phyloP scores from a whole-genome alignment of 768 basidiomycete species.

The Tephrocybe sp. region DNA sequence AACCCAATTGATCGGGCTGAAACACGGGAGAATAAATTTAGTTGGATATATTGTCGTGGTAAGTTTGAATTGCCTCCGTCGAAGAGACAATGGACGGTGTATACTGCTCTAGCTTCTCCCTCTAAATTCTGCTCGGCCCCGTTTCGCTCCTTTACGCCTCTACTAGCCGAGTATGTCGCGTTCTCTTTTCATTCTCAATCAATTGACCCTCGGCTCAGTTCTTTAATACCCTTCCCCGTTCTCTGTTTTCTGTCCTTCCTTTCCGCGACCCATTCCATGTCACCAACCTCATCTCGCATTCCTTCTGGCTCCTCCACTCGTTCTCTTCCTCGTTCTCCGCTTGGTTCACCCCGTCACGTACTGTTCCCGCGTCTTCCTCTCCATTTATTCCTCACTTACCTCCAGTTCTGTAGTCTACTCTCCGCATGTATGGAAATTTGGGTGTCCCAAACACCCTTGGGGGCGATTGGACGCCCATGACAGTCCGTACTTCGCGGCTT shows the following conservation, averaged over 20 bases:
- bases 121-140: no score
- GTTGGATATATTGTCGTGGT: conserved; percentile 22
- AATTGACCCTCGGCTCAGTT: conserved; percentile 23
- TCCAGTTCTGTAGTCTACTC: conserved; percentile 39
- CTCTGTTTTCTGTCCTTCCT: conserved; percentile 9
- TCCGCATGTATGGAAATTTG: conserved; percentile 32
- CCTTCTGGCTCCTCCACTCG: conserved; percentile 71
- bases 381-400: neutral
- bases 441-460: conserved; percentile 40
- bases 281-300: conserved; percentile 56
- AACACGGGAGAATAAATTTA: conserved; percentile 35
- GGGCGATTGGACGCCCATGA: conserved; percentile 10
- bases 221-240: conserved; percentile 16
- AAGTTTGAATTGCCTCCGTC: conserved; percentile 34
- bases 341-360: conserved; percentile 61
- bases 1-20: conserved; percentile 39
- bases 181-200: conserved; percentile 25
- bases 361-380: conserved; percentile 17
- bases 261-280: conserved; percentile 27
- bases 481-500: conserved; percentile 36
- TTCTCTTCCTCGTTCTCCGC: conserved; percentile 62
- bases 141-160: conserved; percentile 2
- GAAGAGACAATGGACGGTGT: conserved; percentile 2
- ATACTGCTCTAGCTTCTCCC: neutral
- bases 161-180: conserved; percentile 23